Percentiles rank a stretch among this genome's conserved stretches.
phyloP scores from a whole-genome alignment of 2,329 filamentous ascomycete species.

The Diaporthe sp. region DNA sequence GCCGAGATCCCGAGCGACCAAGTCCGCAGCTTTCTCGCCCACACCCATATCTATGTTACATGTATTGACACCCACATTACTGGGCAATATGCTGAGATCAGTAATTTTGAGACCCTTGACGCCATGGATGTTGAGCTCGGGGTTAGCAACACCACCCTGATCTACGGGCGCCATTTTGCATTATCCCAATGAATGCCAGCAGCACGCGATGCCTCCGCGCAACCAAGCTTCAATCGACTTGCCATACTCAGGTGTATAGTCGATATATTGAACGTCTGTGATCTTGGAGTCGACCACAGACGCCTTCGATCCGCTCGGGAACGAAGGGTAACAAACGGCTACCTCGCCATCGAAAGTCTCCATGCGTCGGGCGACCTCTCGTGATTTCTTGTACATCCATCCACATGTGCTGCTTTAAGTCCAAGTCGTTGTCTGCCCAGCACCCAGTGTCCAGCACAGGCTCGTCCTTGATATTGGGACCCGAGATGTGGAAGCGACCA shows the following conservation, averaged over 20 bases:
- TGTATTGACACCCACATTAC: constrained; percentile 56
- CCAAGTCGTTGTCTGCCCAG: constrained; percentile 60
- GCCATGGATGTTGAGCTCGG: constrained; percentile 54
- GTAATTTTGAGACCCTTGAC: constrained; percentile 52
- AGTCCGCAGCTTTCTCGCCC: constrained; percentile 53
- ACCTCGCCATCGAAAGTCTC: constrained; percentile 60
- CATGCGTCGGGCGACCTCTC: constrained; percentile 69
- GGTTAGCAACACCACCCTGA: constrained; percentile 54
- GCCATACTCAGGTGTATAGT: constrained; percentile 61
- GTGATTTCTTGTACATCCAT: constrained; percentile 75
- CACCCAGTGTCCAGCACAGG: constrained; percentile 50
- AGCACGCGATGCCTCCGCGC: constrained; percentile 48
- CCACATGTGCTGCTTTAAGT: constrained; percentile 69
- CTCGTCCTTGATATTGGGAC: constrained; percentile 50
- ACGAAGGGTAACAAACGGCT: constrained; percentile 54
- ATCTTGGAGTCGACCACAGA: not conserved
- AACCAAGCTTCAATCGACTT: constrained; percentile 55
- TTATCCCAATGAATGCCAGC: constrained; percentile 57
- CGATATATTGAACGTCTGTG: constrained; percentile 48
- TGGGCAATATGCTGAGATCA: constrained; percentile 49
- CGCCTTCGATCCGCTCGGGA: constrained; percentile 43
- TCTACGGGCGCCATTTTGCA: constrained; percentile 56
- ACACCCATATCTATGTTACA: constrained; percentile 44
- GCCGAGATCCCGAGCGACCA: constrained; percentile 39
- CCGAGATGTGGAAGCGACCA: constrained; percentile 69